Base-by-base conservation (phyloP, 1,284 basidiomycete species). In the Tylopilus orsonianus region DNA sequence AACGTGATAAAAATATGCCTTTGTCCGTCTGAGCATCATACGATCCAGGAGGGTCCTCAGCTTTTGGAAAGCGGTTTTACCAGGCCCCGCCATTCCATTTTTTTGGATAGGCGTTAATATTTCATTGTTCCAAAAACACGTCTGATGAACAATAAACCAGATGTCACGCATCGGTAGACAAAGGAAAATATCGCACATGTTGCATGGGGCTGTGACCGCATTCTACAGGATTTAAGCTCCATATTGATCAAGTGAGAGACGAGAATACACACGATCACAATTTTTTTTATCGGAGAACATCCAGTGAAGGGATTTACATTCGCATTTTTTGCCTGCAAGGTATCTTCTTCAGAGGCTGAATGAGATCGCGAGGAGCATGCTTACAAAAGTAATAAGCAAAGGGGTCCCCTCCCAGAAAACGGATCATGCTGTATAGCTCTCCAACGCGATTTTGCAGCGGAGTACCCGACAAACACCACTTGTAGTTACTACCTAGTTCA, bases 391-490 rank as follows among this genome's bases (percentile, higher is more conserved):
- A 97, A 69, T 82, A 92, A 1, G 89, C 85, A 66, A 93, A 93
- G 0, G 91, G 92, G 65, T 95, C 92, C 13, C 90, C 91, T 19
- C 93, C 93, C 48, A 97, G 70, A 71, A 97, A 97, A 50, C 90
- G 78, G 50, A 99, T 85, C 49, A 98, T 81, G 66, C 94, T 97
- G 73, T 99, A 99, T 35, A 99, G 74, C 68, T 99, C 97, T 55
- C 97, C 97, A 13, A 99, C 97, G 53, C 96, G 85, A 61, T 97
- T 97, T 69, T 98, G 92, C 12, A 95, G 71, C 0, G 93, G 95
- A n/a, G 95, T 97, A n/a, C 96, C 97, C 22, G 94, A 97, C 26
- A 99, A 75, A 69, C 97, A 99, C 97, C 97, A 99, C 54, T 85
- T 84, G 58, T 84, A 93, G 50, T 81, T 81, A 48, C 87, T 83